Evolutionary conservation across 2,329 filamentous ascomycete species (phyloP).

Genomic region (Arthrobotrys megalospora): DNA sequence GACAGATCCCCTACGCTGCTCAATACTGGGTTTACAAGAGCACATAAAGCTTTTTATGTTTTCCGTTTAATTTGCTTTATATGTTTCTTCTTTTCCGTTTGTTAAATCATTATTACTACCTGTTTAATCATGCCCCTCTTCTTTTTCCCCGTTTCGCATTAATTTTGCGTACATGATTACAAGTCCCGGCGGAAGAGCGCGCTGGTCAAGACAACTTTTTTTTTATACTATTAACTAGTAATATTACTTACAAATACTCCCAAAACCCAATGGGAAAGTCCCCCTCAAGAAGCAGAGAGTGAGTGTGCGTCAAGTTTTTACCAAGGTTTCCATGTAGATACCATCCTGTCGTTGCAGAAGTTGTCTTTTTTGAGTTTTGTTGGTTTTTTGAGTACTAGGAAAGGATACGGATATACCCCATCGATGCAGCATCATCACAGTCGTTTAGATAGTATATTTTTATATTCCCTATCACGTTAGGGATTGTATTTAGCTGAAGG

Average conservation of each 20-base stretch:
- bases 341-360: constrained; percentile 40
- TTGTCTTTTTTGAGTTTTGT: constrained; percentile 11
- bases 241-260: constrained; percentile 22
- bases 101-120: constrained; percentile 5
- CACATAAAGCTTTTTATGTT: constrained; percentile 6
- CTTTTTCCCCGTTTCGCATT: neutral
- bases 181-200: neutral
- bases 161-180: constrained; percentile 21
- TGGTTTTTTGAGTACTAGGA: constrained; percentile 25
- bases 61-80: constrained; percentile 5
- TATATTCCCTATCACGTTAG: neutral
- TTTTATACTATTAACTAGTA: constrained; percentile 31
- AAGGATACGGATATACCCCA: constrained; percentile 56
- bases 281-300: neutral
- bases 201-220: neutral
- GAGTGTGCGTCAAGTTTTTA: constrained; percentile 4
- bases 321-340: constrained; percentile 51
- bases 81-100: neutral
- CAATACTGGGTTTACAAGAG: constrained; percentile 51
- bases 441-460: constrained; percentile 49
- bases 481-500: constrained; percentile 10
- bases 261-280: constrained; percentile 10
- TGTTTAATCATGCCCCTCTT: constrained; percentile 13
- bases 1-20: constrained; percentile 48
- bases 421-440: constrained; percentile 34